Evolutionary conservation across 2,329 filamentous ascomycete species (phyloP), one percentile per base, ranked within the genome.

Genomic region (Epichloe typhina): DNA sequence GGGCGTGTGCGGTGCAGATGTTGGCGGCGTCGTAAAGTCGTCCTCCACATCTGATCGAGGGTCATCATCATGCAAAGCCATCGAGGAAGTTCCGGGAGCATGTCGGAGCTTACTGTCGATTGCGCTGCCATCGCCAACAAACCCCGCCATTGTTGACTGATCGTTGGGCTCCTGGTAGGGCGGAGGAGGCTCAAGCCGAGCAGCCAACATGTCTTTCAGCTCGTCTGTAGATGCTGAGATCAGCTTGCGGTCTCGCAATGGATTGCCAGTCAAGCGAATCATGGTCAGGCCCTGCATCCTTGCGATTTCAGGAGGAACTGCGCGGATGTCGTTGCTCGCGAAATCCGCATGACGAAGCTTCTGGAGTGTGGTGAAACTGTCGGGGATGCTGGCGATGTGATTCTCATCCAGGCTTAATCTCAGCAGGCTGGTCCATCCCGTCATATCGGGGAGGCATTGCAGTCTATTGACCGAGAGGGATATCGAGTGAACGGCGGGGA

Each of bases 191-290:
- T 82, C 77, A 54, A 90, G 69, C 26, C 87, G 79, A 37, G 75
- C 75, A 19, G 78, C 76, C 42, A 96, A 69, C 42, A 83, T 80
- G 41, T 79, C 77, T 66, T 95, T 95, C 54, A 97, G 71, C 50
- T 93, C 86, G 13, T 88, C 85, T 0, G 86, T 89, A 21, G 77
- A 77, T 69, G 94, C 86, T 0, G 80, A 84, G 13, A 90, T 72
- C 57, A 93, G 88, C 63, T 89, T 95, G 63, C 86, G 89, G 63
- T 96, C 89, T 13, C 86, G 77, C 13, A 98, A 71, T 0, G 93
- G 93, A 60, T 98, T 98, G n/a, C 88, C 89, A 42, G 82, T 83
- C 35, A 98, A 72, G 4, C 83, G 81, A 41, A 97, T 76, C 62
- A 83, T 83, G 19, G 81, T 76, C 9, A 98, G 70, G 43, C 69